Conservation (phyloP, 495 filamentous ascomycete species). For the Trypethelium eluteriae region DNA sequence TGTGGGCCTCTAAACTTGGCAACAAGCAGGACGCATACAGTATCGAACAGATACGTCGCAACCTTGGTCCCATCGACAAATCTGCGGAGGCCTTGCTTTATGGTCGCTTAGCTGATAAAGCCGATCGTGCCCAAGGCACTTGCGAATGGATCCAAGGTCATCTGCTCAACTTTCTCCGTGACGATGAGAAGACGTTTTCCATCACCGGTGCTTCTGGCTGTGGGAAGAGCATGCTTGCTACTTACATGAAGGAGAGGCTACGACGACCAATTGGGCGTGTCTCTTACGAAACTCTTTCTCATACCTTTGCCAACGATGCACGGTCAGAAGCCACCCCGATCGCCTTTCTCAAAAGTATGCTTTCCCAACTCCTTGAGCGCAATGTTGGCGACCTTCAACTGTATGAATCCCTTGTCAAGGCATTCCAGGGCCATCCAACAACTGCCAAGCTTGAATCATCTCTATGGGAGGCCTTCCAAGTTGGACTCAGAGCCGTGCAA, state of each 20-base stretch:
- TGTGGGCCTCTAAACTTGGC: slow-evolving; percentile 1
- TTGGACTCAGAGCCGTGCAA: slow-evolving; percentile 1
- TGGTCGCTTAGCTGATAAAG: not conserved
- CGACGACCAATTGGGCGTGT: not conserved
- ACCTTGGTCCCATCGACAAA: not conserved
- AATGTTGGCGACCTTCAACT: slow-evolving; percentile 4
- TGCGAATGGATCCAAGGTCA: slow-evolving; percentile 5
- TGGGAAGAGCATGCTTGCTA: slow-evolving; percentile 9
- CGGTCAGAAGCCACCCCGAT: not conserved
- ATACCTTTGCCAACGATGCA: slow-evolving; percentile 3
- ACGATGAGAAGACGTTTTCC: not conserved
- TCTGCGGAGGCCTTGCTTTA: not conserved
- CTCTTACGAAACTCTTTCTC: slow-evolving; percentile 1
- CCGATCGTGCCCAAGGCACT: not conserved
- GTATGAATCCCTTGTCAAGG: not conserved
- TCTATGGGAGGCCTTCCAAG: not conserved
- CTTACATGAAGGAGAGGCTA: slow-evolving; percentile 2
- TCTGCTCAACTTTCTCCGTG: not conserved
- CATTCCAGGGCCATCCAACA: not conserved
- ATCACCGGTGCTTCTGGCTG: slow-evolving; percentile 1
- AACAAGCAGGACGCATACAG: slow-evolving; percentile 1
- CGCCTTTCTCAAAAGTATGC: not conserved
- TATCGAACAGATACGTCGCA: not conserved
- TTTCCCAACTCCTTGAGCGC: not conserved
- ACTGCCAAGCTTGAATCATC: slow-evolving; percentile 1